phyloP scores from a whole-genome alignment of 495 filamentous ascomycete species.

The Neurospora sp. region DNA sequence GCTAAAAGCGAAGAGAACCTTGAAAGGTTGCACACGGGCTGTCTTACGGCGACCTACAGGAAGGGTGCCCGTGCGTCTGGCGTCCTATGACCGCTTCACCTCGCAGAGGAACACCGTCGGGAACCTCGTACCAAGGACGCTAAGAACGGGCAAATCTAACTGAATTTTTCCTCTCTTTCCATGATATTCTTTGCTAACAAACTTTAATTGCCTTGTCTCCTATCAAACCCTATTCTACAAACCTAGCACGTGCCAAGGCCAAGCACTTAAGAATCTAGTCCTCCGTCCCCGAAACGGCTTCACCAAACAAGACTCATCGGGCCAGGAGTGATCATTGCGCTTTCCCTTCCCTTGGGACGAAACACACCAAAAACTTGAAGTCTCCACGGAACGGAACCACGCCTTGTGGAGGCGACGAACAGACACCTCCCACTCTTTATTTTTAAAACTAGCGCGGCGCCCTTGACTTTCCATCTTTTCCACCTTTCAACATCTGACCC shows the following conservation, averaged over 20 bases:
- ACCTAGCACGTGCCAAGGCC: background rate
- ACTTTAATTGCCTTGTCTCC: background rate
- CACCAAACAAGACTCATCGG: background rate
- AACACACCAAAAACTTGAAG: background rate
- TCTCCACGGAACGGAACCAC: background rate
- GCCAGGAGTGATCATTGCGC: background rate
- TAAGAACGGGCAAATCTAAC: background rate
- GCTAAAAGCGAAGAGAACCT: background rate
- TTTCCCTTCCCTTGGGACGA: background rate
- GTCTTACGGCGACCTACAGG: background rate
- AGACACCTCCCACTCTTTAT: background rate
- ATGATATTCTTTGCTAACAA: background rate
- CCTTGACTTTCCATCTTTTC: background rate
- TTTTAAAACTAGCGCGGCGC: background rate
- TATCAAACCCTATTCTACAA: background rate
- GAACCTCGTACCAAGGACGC: background rate
- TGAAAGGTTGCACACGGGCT: background rate
- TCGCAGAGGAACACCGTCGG: background rate
- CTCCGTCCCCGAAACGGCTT: background rate
- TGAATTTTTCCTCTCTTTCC: background rate
- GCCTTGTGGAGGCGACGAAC: background rate
- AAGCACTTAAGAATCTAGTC: background rate
- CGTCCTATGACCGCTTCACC: background rate
- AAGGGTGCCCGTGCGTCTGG: background rate
- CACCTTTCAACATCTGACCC: background rate